Conservation (phyloP, 1,139 yeast species). For the Saccharomyces hybrid region DNA sequence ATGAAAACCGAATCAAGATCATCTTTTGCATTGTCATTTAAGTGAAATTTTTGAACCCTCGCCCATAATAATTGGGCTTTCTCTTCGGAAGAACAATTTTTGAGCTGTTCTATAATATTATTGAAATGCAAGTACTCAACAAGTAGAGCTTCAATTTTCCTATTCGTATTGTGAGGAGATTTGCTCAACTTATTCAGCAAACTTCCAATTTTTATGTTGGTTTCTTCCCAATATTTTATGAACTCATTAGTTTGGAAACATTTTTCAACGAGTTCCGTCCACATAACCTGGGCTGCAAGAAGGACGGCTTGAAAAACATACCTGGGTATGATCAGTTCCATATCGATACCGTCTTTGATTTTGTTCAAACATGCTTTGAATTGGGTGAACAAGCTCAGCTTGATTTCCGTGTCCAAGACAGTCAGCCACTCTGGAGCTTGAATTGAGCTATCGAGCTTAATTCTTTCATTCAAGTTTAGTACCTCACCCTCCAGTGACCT, state of each 20-base stretch:
- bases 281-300: conserved; percentile 51
- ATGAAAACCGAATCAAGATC: conserved; percentile 38
- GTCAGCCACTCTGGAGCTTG: conserved; percentile 48
- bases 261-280: conserved; percentile 43
- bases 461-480: conserved; percentile 39
- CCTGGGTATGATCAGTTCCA: conserved; percentile 12
- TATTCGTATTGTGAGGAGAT: conserved; percentile 22
- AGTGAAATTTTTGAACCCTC: conserved; percentile 47
- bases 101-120: conserved; percentile 35
- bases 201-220: background rate
- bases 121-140: conserved; percentile 63
- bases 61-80: conserved; percentile 40
- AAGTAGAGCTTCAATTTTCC: conserved; percentile 51
- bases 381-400: conserved; percentile 39
- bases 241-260: conserved; percentile 13
- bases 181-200: background rate
- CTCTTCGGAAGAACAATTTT: conserved; percentile 11
- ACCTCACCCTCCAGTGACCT: conserved; percentile 59
- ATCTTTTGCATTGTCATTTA: conserved; percentile 28
- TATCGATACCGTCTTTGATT: conserved; percentile 13
- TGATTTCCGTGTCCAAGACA: conserved; percentile 50
- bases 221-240: conserved; percentile 5
- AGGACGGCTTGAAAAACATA: conserved; percentile 55
- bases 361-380: conserved; percentile 30
- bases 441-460: conserved; percentile 33